Evolutionary conservation across 202 grass and related monocot genomes (phyloP).

Genomic region (Cymbopogon flexuosus): DNA sequence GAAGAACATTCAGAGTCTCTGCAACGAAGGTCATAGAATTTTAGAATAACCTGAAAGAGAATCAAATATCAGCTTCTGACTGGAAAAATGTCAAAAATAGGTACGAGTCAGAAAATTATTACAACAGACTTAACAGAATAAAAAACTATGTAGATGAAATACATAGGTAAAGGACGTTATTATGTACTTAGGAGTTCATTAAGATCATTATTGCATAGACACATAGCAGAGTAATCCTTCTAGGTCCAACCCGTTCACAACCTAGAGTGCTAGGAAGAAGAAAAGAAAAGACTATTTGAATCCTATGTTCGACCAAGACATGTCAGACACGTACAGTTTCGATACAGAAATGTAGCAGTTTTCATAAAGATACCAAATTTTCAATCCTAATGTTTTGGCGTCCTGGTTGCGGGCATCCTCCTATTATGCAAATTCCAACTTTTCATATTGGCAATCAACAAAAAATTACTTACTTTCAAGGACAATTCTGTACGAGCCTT

Average conservation of each 20-base stretch:
- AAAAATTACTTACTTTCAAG: slow-evolving; percentile 47
- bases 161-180: not conserved
- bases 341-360: not conserved
- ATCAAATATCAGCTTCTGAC: slow-evolving; percentile 17
- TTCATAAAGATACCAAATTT: not conserved
- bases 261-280: not conserved
- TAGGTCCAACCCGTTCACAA: not conserved
- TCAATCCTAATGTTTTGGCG: not conserved
- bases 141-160: slow-evolving; percentile 19
- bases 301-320: not conserved
- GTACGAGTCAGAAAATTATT: slow-evolving; percentile 2
- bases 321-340: not conserved
- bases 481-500: slow-evolving; percentile 53
- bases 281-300: not conserved
- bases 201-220: not conserved
- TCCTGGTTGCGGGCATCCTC: not conserved
- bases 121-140: slow-evolving; percentile 5
- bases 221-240: not conserved
- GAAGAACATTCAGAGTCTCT: slow-evolving; percentile 50
- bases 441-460: slow-evolving; percentile 9
- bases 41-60: slow-evolving; percentile 68
- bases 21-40: slow-evolving; percentile 76
- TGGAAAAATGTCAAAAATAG: not conserved
- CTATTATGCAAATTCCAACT: not conserved
- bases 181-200: not conserved